Evolutionary conservation across 169 alveolate genomes (phyloP), one percentile per base, ranked within the genome.

Genomic region (Ichthyophthirius multifiliis): DNA sequence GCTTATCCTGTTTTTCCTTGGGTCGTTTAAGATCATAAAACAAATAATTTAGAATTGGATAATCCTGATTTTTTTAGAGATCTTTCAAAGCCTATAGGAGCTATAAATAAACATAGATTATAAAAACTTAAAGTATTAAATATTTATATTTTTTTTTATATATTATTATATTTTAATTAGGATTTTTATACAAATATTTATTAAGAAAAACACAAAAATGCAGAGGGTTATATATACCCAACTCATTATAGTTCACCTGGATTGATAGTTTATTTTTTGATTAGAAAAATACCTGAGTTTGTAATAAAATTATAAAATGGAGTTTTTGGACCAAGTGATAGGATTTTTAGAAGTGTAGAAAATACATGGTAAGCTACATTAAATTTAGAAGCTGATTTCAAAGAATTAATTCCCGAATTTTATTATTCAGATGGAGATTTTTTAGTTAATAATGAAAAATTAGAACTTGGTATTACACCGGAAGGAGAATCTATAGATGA

Each of bases 1-100:
- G 98, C 98, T 73, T 98, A 98, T 84, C 99, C 99, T 7, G 95
- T 98, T 4, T 96, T 95, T 81, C 99, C 99, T 3, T 98, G 99
- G 99, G 92, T 98, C 15, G 65, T 97, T 3, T 77, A 91, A 13
- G 97, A 96, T 76, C 97, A 95, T 84, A 81, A 43, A 16, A 85
- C 96, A 15, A 74, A 84, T 15, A 47, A 44, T n/a, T 73, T 94
- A 10, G 89, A 90, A 45, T 71, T 94, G 46, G 62, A 82, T 63
- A 92, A 92, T 55, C 90, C 92, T 5, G 65, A 82, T 2, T 82
- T 84, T 37, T 96, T 84, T 87, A 90, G 99, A 82, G 98, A 96
- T 78, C 85, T 97, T 62, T 82, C 97, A 13, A 96, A 95, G 80
- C 98, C 99, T 18, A 87, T 97, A 35, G 99, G 99, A 0, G 96